Percentiles rank a stretch among this genome's conserved stretches.
Conservation (phyloP, 2,329 filamentous ascomycete species). For the Colletotrichum agaves region DNA sequence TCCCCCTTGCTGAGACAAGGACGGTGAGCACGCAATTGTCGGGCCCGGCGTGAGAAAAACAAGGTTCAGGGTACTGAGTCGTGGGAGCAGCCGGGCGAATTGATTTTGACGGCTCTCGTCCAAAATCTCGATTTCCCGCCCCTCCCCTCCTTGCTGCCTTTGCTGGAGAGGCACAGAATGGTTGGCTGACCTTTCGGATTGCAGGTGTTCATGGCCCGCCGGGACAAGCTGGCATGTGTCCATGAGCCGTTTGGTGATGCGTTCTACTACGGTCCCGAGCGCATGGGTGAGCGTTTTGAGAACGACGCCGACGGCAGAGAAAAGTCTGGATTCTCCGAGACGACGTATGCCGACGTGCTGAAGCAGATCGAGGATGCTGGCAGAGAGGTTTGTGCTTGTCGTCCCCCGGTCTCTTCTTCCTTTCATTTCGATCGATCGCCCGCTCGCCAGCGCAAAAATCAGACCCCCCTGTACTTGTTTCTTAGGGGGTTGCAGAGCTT, state of each 20-base stretch:
- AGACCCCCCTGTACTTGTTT: neutral
- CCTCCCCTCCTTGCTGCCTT: neutral
- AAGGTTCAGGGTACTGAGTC: slow-evolving; percentile 36
- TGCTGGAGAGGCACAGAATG: neutral
- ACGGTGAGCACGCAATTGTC: slow-evolving; percentile 13
- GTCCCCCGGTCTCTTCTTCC: slow-evolving; percentile 39
- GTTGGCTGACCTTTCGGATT: slow-evolving; percentile 15
- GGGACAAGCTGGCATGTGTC: slow-evolving; percentile 81
- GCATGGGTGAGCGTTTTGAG: slow-evolving; percentile 82
- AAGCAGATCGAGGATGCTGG: slow-evolving; percentile 78
- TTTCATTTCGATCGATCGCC: slow-evolving; percentile 12
- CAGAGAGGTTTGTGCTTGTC: slow-evolving; percentile 71
- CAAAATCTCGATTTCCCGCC: neutral
- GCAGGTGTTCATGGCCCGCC: slow-evolving; percentile 96
- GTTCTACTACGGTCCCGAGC: slow-evolving; percentile 95
- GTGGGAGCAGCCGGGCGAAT: slow-evolving; percentile 15
- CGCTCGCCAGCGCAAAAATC: neutral
- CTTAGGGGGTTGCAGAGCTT: slow-evolving; percentile 28
- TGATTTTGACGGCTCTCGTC: slow-evolving; percentile 16
- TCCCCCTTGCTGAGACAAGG: neutral
- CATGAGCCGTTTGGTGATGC: slow-evolving; percentile 98
- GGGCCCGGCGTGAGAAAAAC: slow-evolving; percentile 7
- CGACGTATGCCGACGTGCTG: slow-evolving; percentile 82
- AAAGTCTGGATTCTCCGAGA: slow-evolving; percentile 73
- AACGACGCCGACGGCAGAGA: slow-evolving; percentile 67